These are phyloP conservation scores for Lactuca sativa DNA, from an alignment of 129 eudicot species.

Conservation along the genomic window DNA sequence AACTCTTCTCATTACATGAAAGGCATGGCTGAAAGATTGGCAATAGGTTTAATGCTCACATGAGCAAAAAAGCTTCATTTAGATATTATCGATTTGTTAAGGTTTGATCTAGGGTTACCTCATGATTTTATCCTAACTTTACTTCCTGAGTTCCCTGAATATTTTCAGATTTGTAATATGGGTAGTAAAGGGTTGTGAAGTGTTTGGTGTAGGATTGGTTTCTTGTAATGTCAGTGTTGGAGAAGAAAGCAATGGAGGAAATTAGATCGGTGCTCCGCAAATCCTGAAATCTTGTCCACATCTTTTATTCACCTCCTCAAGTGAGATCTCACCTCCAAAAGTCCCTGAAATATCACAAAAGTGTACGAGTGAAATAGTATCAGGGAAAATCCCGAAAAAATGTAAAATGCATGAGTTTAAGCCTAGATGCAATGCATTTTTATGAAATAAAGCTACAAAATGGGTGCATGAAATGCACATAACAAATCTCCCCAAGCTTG, in stretches of 20 bases:
- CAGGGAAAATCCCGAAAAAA: no score
- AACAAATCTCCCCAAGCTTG: no score
- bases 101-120: conserved; percentile 74
- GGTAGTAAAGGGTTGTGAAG: conserved; percentile 37
- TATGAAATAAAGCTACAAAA: no score
- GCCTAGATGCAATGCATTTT: no score
- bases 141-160: conserved; percentile 65
- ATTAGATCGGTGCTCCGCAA: no score
- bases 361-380: no score
- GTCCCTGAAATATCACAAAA: no score
- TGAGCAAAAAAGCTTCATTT: conserved; percentile 51
- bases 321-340: no score
- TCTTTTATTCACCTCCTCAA: no score
- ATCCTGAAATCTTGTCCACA: no score
- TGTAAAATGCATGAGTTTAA: no score
- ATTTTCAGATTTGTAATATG: conserved; percentile 62
- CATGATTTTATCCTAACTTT: conserved; percentile 50
- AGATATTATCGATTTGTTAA: conserved; percentile 45
- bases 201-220: conserved; percentile 71
- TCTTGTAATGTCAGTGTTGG: conserved; percentile 52
- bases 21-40: conserved; percentile 53
- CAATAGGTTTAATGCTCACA: conserved; percentile 66
- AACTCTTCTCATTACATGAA: conserved; percentile 30
- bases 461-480: no score
- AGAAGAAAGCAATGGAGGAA: conserved; percentile 34